Evolutionary conservation across 163 green algal species (phyloP), one percentile per base, ranked within the genome.

Genomic region (Volvox carteri): DNA sequence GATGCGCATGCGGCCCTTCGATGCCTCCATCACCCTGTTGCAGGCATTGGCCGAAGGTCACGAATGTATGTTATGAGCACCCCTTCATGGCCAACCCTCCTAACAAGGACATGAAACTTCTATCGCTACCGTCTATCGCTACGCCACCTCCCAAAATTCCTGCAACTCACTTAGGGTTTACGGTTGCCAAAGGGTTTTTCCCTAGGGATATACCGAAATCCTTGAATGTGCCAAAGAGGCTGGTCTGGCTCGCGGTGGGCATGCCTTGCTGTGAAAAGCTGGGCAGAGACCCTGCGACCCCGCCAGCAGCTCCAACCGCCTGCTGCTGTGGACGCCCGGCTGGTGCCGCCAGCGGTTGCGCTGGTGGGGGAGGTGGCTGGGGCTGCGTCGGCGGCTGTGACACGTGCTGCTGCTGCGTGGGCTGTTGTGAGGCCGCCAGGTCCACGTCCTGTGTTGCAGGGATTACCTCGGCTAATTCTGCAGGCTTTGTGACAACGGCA

Each of bases 1-100:
- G 4, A 88, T 52, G 6, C 83, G 83, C 35, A 44, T 72, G 33
- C 83, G 83, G 68, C 70, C 78, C 83, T 58, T 88, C 35, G 83
- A 48, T 14, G 81, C 48, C 83, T 88, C 83, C 48, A 88, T 2
- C 12, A 88, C 48, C 83, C 83, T 88, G 48, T 44, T n/a, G 30
- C 18, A 33, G 30, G 16, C n/a, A n/a, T n/a, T n/a, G n/a, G n/a
- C n/a, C n/a, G n/a, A n/a, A n/a, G n/a, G n/a, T n/a, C n/a, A n/a
- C n/a, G n/a, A n/a, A n/a, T n/a, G n/a, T n/a, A n/a, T n/a, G n/a
- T n/a, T n/a, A n/a, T n/a, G n/a, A n/a, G n/a, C n/a, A n/a, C n/a
- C n/a, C n/a, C n/a, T n/a, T n/a, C n/a, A n/a, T n/a, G n/a, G n/a
- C n/a, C n/a, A n/a, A n/a, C n/a, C n/a, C n/a, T n/a, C n/a, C n/a